Evolutionary conservation across 2,329 filamentous ascomycete species (phyloP), one percentile per base, ranked within the genome.

Genomic region (Microcera coccophila): DNA sequence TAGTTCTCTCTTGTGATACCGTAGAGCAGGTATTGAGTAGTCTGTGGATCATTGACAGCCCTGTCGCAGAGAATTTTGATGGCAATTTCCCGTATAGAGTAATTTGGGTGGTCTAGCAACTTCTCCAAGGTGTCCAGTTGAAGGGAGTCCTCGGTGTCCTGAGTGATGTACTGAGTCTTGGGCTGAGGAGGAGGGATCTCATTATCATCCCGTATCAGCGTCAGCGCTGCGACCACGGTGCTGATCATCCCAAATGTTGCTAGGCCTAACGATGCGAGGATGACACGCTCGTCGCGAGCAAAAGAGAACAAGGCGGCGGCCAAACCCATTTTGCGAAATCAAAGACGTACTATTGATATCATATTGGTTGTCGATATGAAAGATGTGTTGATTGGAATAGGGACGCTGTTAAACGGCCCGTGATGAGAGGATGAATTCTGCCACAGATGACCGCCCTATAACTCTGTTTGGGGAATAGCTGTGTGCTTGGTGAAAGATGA

Each of bases 61-160:
- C 74, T 66, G 44, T 79, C 75, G 55, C 71, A 76, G 4, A 80
- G 67, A 18, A 79, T 81, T 53, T 75, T 78, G 48, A 74, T 73
- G 10, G 82, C 79, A 43, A 85, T 83, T 47, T 87, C 82, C 51
- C 82, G 75, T 49, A 90, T 84, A 16, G 84, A 78, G 57, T 79
- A 83, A 62, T 83, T 91, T 47, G 84, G 84, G 61, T 85, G 85
- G 39, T 76, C 72, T 11, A 86, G 69, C 4, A 90, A 73, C 50
- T 80, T 84, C 39, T 81, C 72, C 9, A 90, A 70, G 0, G 86
- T 90, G 32, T 75, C 72, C 10, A 81, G 59, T 44, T 81, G 78
- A 32, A 90, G 71, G 2, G 84, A 78, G 58, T 89, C 84, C 58
- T 90, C 85, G 2, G 84, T 87, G 18, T 85, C 81, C 61, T 89